Base-by-base conservation (phyloP, 306 rosid genomes). In the Quercus dentata region DNA sequence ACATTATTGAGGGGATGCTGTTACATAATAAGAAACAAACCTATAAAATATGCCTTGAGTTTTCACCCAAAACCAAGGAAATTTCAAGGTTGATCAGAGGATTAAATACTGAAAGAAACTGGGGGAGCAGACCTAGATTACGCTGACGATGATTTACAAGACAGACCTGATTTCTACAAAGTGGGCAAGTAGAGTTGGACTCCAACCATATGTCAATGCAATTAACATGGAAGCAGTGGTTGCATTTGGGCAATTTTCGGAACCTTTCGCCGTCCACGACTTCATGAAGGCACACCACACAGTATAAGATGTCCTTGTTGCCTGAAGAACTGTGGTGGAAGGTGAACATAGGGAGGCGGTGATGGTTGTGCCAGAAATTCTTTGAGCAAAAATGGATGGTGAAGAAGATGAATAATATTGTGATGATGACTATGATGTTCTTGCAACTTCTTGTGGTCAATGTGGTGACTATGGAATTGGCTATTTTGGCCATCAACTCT, bases 281-380 rank as follows among this genome's bases (percentile, higher is more conserved):
- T 6, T 75, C 76, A 21, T 74, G 25, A 15, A 80, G 75, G 59
- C 80, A 80, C 38, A 80, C 79, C 44, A 62, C 84, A 74, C 76
- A 75, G 25, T 31, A 80, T 28, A 30, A 57, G 25, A 15, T 54
- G 25, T 59, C 71, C 33, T 70, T 59, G 11, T 6, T 44, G 49
- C 57, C 13, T 14, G 30, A 49, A n/a, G 30, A 49, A 71, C 59
- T 38, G n/a, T 1, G 44, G 25, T 59, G 30, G 76, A 28, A 58
- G 64, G 64, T 57, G 69, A 78, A 46, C 2, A 19, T 49, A 30
- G 14, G n/a, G 70, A 64, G 70, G 70, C 46, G 11, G 3, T 31
- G 12, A 31, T 64, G 46, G 12, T 30, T 28, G 72, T 46, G 59
- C 18, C 5, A 28, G 52, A 57, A n/a, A 78, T 27, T 1, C 46